Evolutionary conservation across 2,329 filamentous ascomycete species (phyloP), one percentile per base, ranked within the genome.

Genomic region (Beauveria rudraprayagi): DNA sequence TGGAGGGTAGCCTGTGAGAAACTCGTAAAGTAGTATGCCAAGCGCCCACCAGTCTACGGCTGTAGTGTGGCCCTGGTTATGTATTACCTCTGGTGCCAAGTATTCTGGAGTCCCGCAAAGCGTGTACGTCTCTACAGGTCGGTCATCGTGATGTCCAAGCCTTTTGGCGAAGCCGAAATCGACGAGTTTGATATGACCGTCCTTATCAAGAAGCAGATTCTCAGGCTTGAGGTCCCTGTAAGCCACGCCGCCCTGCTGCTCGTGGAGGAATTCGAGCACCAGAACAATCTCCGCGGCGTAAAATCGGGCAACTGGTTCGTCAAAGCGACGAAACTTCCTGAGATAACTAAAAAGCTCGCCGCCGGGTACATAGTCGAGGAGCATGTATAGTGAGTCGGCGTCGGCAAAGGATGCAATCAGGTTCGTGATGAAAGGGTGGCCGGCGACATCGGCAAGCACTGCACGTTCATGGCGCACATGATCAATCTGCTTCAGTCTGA

Each of bases 41-140:
- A 94, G 79, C 0, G 90, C 90, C 90, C 90, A 93, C 90, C 90
- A 93, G 77, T 93, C 90, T 41, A 93, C 90, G 16, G 90, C 89
- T 2, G 83, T 86, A 3, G 83, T 87, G 69, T 88, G 85, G 14
- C 88, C 90, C 70, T 90, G 91, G 71, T 91, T 92, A 66, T 91
- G 85, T 66, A 93, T 92, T 47, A 93, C 90, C 75, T 93, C 90
- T 5, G 90, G 90, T 2, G 90, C 90, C 51, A 93, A 84, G 72
- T 93, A 93, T 70, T 93, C 90, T 51, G 90, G 90, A 1, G 90
- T 93, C 56, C 90, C 90, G 73, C 90, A 93, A 30, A 93, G 80
- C 3, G 90, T 93, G 69, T 92, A 93, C 6, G 90, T 92, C 75
- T 92, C 89, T 55, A 79, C 77, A 6, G 79, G 78, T 37, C 75